These are phyloP conservation scores for Stygiomarasmius scandens DNA, from an alignment of 1,284 basidiomycete species.

Conservation along the genomic window DNA sequence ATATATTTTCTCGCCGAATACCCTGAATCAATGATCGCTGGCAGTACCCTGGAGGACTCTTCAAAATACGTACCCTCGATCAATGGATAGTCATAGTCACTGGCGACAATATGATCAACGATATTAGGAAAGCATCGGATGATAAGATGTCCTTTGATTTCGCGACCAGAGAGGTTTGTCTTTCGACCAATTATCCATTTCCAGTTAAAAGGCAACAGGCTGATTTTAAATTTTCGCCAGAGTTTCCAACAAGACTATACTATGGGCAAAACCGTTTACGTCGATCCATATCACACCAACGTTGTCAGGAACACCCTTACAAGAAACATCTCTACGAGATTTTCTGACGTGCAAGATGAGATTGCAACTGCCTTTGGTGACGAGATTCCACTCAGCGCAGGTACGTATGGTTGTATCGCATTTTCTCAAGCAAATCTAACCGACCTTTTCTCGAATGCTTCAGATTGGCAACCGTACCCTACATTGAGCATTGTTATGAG, in stretches of 20 bases:
- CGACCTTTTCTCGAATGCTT: too few species aligned
- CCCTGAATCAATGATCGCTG: too few species aligned
- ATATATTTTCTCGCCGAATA: too few species aligned
- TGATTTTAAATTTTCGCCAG: slow-evolving; percentile 6
- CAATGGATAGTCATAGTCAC: slow-evolving; percentile 3
- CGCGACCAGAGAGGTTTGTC: slow-evolving; percentile 26
- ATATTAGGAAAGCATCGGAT: slow-evolving; percentile 35
- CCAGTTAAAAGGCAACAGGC: not conserved
- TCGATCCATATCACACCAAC: slow-evolving; percentile 21
- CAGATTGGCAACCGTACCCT: slow-evolving; percentile 25
- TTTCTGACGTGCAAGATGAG: slow-evolving; percentile 29
- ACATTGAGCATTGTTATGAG: slow-evolving; percentile 21
- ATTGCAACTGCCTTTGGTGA: slow-evolving; percentile 20
- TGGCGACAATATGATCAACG: slow-evolving; percentile 34
- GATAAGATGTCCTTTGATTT: slow-evolving; percentile 34
- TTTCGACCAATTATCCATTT: not conserved
- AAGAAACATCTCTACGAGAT: slow-evolving; percentile 23
- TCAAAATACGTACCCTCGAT: not conserved
- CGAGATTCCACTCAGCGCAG: slow-evolving; percentile 15
- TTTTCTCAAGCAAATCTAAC: too few species aligned
- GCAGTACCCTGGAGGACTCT: not conserved
- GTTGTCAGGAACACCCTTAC: slow-evolving; percentile 26
- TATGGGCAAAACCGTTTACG: not conserved
- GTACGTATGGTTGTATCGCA: too few species aligned
- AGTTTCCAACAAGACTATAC: slow-evolving; percentile 1